Evolutionary conservation across 2,329 filamentous ascomycete species (phyloP).

Genomic region (Pyrenophora tritici-repentis): DNA sequence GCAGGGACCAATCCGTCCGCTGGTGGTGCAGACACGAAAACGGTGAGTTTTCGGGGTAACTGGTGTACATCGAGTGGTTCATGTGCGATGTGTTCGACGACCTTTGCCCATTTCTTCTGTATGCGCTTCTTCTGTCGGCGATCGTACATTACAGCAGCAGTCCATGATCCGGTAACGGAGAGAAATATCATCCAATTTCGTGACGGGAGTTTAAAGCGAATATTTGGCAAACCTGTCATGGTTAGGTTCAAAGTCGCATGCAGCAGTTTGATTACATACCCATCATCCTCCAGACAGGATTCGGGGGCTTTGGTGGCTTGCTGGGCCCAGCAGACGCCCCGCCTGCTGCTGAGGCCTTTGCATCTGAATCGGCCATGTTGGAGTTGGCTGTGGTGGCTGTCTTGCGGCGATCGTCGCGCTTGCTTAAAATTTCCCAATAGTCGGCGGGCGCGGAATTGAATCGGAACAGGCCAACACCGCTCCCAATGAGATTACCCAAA

Average conservation of each 20-base stretch:
- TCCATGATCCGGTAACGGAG: constrained; percentile 75
- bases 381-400: constrained; percentile 21
- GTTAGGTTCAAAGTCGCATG: constrained; percentile 13
- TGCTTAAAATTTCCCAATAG: constrained; percentile 33
- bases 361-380: constrained; percentile 41
- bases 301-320: constrained; percentile 42
- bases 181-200: constrained; percentile 98
- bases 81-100: constrained; percentile 81
- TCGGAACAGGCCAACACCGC: constrained; percentile 16
- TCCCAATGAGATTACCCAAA: neutral
- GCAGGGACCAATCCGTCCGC: constrained; percentile 81
- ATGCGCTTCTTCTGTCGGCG: constrained; percentile 84
- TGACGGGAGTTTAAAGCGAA: constrained; percentile 84
- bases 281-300: constrained; percentile 49
- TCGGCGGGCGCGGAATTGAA: constrained; percentile 24
- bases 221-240: constrained; percentile 73
- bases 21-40: constrained; percentile 85
- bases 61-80: constrained; percentile 74
- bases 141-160: constrained; percentile 86
- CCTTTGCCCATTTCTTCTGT: constrained; percentile 82
- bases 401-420: constrained; percentile 14
- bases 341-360: constrained; percentile 33
- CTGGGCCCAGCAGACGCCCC: constrained; percentile 25
- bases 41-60: constrained; percentile 81
- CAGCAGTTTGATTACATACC: constrained; percentile 26